Conservation (phyloP, 2,329 filamentous ascomycete genomes). For the Diaporthe citrichinensis region DNA sequence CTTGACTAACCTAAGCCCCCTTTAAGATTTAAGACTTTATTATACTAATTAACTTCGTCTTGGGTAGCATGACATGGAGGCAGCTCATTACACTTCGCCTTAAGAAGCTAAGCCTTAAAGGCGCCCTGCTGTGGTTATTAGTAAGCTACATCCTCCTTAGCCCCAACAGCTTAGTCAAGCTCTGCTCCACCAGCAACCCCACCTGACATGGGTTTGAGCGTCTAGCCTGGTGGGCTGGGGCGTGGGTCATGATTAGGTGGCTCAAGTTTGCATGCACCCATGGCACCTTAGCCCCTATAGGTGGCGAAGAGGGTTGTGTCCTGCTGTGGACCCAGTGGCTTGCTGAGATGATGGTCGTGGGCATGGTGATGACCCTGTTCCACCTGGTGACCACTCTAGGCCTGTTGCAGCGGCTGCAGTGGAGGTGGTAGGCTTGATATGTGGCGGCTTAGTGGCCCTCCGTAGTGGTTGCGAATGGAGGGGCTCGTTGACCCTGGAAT, state of each 20-base stretch:
- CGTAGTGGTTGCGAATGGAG: background rate
- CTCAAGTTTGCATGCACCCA: background rate
- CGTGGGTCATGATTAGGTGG: background rate
- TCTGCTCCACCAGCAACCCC: background rate
- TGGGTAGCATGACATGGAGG: background rate
- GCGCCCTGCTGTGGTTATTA: background rate
- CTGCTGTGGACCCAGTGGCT: rapidly evolving
- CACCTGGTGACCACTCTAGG: rapidly evolving
- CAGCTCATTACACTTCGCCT: background rate
- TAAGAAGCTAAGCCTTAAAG: background rate
- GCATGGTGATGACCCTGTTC: background rate
- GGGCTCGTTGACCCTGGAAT: background rate
- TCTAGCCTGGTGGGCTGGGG: background rate
- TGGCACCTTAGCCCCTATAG: background rate
- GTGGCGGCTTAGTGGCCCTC: background rate
- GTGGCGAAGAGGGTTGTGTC: background rate
- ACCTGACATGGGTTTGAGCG: background rate
- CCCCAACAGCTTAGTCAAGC: background rate
- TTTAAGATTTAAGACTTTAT: background rate
- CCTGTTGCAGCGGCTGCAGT: background rate
- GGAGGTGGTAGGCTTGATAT: background rate
- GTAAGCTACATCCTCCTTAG: background rate
- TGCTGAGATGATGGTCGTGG: background rate
- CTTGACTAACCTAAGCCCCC: background rate
- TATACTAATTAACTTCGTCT: background rate